A percentile compares a stretch with the other conserved stretches of the same genome.
phyloP scores from a whole-genome alignment of 2,329 filamentous ascomycete species.

The Alternaria infectoria region DNA sequence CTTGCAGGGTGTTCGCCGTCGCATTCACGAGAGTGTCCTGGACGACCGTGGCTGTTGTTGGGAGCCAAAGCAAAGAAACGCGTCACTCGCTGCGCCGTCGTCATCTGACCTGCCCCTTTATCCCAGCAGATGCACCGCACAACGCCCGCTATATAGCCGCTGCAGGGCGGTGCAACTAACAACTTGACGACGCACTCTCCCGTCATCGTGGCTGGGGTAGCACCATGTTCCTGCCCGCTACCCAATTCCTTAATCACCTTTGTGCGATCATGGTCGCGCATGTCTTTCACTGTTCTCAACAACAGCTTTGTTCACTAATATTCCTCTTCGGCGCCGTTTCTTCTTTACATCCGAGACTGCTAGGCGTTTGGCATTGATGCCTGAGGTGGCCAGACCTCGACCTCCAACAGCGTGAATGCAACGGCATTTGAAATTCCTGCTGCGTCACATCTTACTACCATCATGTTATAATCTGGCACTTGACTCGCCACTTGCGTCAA shows the following conservation, averaged over 20 bases:
- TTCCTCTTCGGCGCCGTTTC: not conserved
- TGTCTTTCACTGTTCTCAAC: not conserved
- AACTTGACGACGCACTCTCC: conserved; percentile 13
- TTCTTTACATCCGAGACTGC: conserved; percentile 33
- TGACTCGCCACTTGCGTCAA: not conserved
- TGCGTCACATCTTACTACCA: not conserved
- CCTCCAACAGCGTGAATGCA: not conserved
- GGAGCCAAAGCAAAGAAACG: not conserved
- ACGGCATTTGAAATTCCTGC: not conserved
- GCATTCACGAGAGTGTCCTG: not conserved
- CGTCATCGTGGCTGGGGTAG: conserved; percentile 38
- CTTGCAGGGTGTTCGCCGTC: not conserved
- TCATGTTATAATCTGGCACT: not conserved
- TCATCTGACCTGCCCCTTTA: not conserved
- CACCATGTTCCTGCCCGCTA: conserved; percentile 23
- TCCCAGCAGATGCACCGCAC: not conserved
- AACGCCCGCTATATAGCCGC: conserved; percentile 8
- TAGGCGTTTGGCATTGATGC: conserved; percentile 37
- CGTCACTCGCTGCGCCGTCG: not conserved
- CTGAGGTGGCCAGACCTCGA: conserved; percentile 14
- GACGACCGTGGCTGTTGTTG: not conserved
- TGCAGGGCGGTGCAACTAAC: conserved; percentile 7
- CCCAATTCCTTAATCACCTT: conserved; percentile 6
- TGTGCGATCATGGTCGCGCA: conserved; percentile 3
- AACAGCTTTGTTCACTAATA: conserved; percentile 1